A percentile compares a stretch with the other conserved stretches of the same genome.
Conservation (phyloP, 148 eudicot genomes). For the Rhododendron kiyosumense region DNA sequence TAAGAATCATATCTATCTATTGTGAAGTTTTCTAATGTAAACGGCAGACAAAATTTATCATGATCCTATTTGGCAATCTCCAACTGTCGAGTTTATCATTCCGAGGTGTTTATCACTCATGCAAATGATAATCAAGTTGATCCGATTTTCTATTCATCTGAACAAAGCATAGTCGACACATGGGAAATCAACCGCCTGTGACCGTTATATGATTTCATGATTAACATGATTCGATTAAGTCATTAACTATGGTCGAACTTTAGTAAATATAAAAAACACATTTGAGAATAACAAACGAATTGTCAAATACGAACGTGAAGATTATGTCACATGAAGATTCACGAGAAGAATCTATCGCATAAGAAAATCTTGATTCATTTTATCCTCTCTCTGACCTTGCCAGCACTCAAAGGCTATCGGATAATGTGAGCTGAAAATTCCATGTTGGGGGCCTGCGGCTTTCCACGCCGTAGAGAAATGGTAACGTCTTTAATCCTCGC, state of each 20-base stretch:
- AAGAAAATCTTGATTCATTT: not conserved
- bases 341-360: not conserved
- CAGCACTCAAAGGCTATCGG: not conserved
- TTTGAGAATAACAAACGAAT: not conserved
- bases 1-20: not conserved
- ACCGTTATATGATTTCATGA: not conserved
- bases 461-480: not conserved
- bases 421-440: not conserved
- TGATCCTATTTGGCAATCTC: not conserved
- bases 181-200: not conserved
- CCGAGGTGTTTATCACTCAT: not conserved
- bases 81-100: not conserved
- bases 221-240: not conserved
- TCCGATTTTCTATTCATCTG: too few relatives aligned
- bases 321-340: not conserved
- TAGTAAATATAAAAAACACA: not conserved
- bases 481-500: not conserved
- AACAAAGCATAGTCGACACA: too few relatives aligned
- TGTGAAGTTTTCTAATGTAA: not conserved
- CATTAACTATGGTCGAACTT: not conserved
- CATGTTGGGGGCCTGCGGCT: not conserved
- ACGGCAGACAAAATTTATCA: not conserved
- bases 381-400: not conserved
- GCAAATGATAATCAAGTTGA: not conserved
- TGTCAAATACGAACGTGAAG: not conserved